These are phyloP conservation scores for Spongospora subterranea DNA, from an alignment of 208 protist species.

Conservation along the genomic window DNA sequence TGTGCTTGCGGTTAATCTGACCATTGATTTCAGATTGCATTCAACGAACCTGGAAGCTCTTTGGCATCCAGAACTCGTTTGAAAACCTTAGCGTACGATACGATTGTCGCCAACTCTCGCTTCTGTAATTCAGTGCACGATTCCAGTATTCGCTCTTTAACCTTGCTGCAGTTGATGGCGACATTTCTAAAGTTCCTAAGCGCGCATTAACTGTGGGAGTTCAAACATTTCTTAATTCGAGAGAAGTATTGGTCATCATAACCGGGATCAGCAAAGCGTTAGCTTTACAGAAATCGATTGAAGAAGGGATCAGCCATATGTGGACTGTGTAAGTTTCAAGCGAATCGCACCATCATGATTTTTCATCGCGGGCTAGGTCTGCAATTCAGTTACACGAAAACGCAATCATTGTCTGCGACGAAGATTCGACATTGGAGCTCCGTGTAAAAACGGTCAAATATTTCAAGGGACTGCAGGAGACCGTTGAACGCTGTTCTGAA, in stretches of 20 bases:
- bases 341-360: constrained; percentile 68
- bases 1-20: constrained; percentile 78
- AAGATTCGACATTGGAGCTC: constrained; percentile 85
- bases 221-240: constrained; percentile 84
- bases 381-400: constrained; percentile 56
- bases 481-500: constrained; percentile 9
- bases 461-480: constrained; percentile 84
- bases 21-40: constrained; percentile 82
- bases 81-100: constrained; percentile 90
- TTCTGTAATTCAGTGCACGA: constrained; percentile 80
- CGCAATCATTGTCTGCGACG: constrained; percentile 87
- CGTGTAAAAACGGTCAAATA: constrained; percentile 90
- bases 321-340: constrained; percentile 85
- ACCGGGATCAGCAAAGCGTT: constrained; percentile 86
- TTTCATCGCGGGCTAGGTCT: constrained; percentile 40
- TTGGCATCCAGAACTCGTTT: constrained; percentile 83
- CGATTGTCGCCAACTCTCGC: constrained; percentile 87
- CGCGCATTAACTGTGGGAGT: constrained; percentile 92
- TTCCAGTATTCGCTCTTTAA: background rate
- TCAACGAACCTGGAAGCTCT: constrained; percentile 92
- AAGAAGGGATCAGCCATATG: constrained; percentile 87
- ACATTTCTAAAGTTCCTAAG: constrained; percentile 86
- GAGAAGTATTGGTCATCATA: constrained; percentile 86
- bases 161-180: constrained; percentile 68
- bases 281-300: constrained; percentile 84